These are phyloP conservation scores for Botryococcus braunii DNA, from an alignment of 163 green algal genomes.

Conservation along the genomic window DNA sequence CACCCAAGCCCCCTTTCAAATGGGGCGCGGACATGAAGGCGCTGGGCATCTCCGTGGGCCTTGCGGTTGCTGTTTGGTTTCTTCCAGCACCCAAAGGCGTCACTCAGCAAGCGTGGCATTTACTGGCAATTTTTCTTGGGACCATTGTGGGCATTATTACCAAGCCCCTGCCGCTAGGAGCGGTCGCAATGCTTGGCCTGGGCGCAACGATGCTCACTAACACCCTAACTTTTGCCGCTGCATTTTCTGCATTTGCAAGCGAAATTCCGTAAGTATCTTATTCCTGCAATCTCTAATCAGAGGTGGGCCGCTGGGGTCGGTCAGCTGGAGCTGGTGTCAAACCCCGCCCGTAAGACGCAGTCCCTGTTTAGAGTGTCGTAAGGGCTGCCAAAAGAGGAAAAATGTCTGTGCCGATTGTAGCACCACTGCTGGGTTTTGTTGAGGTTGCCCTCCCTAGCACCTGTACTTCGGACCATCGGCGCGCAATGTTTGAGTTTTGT, in stretches of 20 bases:
- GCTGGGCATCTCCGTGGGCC: slow-evolving; percentile 76
- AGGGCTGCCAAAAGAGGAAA: too few relatives aligned
- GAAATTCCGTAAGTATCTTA: slow-evolving; percentile 87
- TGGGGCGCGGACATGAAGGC: slow-evolving; percentile 95
- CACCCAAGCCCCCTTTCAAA: slow-evolving; percentile 15
- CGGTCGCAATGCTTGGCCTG: slow-evolving; percentile 94
- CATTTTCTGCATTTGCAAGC: slow-evolving; percentile 91
- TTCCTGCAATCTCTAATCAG: too few relatives aligned
- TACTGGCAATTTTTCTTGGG: slow-evolving; percentile 92
- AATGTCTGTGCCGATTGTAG: too few relatives aligned
- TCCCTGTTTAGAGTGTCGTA: too few relatives aligned
- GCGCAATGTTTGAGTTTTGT: too few relatives aligned
- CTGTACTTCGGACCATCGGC: too few relatives aligned
- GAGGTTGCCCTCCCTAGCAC: too few relatives aligned
- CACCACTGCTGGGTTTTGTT: too few relatives aligned
- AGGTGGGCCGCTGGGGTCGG: too few relatives aligned
- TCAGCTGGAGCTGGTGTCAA: too few relatives aligned
- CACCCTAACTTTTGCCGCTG: slow-evolving; percentile 88
- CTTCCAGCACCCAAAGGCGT: slow-evolving; percentile 77
- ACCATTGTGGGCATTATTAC: slow-evolving; percentile 97
- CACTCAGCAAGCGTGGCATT: slow-evolving; percentile 71
- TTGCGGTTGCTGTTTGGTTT: slow-evolving; percentile 71
- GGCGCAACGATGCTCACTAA: slow-evolving; percentile 88
- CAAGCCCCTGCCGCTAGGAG: slow-evolving; percentile 91
- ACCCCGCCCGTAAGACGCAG: too few relatives aligned